Evolutionary conservation across 2,329 filamentous ascomycete genomes (phyloP), one percentile per base, ranked within the genome.

Genomic region (Monosporascus sp.): DNA sequence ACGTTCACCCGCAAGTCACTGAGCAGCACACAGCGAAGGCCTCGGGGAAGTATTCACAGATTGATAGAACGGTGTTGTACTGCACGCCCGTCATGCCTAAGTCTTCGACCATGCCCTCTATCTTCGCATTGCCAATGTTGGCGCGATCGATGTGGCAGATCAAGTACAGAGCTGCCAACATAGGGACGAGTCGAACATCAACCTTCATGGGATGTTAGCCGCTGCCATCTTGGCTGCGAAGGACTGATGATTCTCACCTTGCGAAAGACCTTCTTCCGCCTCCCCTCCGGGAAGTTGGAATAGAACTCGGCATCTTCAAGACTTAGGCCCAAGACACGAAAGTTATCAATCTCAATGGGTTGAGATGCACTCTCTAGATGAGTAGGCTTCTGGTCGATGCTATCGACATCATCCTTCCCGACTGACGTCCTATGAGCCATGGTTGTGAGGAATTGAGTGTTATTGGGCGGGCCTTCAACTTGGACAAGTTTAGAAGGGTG

Each of bases 31-130:
- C 7, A 16, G n/a, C 7, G 20, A 56, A 34, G 4, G 27, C 0
- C 11, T 34, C 48, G 37, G 37, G 63, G 83, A 31, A 86, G 74
- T 68, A 88, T 87, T 71, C 87, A 89, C 60, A 89, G 72, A 56
- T 53, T 2, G 61, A 79, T 68, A 52, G 75, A 64, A 50, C 20
- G 11, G 20, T 44, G 41, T 67, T 68, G 66, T 85, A 88, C 65
- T 86, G 76, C 9, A 47, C 37, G 3, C 48, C 50, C 8, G 40
- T 38, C 59, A 87, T 69, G 11, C 75, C 49, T 11, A 86, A 70
- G 52, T 85, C 82, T 43, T 74, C 38, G 52, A 58, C 48, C 22
- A 65, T 51, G 31, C 60, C 59, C 53, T 62, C 63, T 52, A 80
- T 77, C 65, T 78, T 80, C 9, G 78, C 76, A 65, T 79, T 79